These are phyloP conservation scores for Trichoderma parareesei DNA, from an alignment of 495 filamentous ascomycete genomes.

Conservation along the genomic window DNA sequence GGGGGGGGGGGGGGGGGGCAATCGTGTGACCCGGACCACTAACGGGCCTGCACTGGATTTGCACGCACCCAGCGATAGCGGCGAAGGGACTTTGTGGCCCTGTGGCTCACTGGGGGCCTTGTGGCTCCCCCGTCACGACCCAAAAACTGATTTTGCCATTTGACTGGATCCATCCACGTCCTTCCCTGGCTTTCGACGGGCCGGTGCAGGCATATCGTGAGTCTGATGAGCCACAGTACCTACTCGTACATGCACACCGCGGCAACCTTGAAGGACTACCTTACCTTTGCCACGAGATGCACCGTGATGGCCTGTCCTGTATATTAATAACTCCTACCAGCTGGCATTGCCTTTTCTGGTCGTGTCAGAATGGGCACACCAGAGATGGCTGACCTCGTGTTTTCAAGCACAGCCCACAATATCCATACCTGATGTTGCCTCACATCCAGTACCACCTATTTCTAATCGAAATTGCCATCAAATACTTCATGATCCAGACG, in stretches of 20 bases:
- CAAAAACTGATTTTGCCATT: neutral
- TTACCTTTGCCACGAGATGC: neutral
- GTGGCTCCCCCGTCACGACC: neutral
- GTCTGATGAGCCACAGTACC: neutral
- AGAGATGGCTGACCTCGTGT: neutral
- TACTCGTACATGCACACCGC: neutral
- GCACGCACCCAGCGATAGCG: neutral
- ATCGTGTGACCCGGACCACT: neutral
- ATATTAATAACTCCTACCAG: no score
- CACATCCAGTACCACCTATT: no score
- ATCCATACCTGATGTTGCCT: no score
- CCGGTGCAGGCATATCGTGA: neutral
- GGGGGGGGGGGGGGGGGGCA: no score
- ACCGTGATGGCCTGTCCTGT: neutral
- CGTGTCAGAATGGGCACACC: neutral
- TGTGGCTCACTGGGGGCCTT: no score
- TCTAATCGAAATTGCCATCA: no score
- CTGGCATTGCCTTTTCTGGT: no score
- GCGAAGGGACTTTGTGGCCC: neutral
- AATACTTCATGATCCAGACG: no score
- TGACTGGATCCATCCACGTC: slow-evolving; percentile 4
- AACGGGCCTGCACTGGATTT: neutral
- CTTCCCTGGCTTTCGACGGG: neutral
- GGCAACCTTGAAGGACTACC: neutral
- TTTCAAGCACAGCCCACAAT: neutral